Evolutionary conservation across 805 yeast species (phyloP).

Genomic region (Priceomyces carsonii): DNA sequence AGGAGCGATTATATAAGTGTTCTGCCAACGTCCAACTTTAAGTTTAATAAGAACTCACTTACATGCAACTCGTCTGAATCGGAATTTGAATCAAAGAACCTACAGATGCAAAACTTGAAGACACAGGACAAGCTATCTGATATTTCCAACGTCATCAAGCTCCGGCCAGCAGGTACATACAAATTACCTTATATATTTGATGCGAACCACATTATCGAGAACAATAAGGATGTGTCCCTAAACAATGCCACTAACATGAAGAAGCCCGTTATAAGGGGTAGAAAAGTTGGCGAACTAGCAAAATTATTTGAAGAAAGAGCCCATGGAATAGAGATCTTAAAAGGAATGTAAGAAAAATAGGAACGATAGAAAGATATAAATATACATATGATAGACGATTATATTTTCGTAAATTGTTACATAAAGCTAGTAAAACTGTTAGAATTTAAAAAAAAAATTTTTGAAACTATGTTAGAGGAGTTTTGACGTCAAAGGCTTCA

Average conservation of each 20-base stretch:
- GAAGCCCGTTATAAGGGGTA: slow-evolving; percentile 50
- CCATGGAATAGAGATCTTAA: slow-evolving; percentile 38
- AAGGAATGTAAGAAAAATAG: slow-evolving; percentile 18
- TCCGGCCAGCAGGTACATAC: slow-evolving; percentile 3
- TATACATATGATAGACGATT: background rate
- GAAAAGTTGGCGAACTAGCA: slow-evolving; percentile 64
- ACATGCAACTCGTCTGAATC: no score
- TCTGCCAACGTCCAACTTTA: no score
- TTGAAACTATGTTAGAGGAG: background rate
- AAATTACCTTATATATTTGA: slow-evolving; percentile 8
- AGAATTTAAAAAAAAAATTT: background rate
- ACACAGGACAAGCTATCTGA: slow-evolving; percentile 1
- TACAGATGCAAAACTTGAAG: no score
- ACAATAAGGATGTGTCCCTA: background rate
- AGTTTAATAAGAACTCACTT: no score
- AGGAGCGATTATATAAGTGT: background rate
- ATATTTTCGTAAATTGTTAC: slow-evolving; percentile 8
- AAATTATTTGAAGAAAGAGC: slow-evolving; percentile 62
- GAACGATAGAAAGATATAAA: background rate
- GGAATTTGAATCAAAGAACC: no score
- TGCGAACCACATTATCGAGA: background rate
- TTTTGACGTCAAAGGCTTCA: slow-evolving; percentile 14
- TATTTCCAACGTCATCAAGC: slow-evolving; percentile 3
- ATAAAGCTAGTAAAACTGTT: background rate
- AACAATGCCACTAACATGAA: slow-evolving; percentile 11